phyloP scores from a whole-genome alignment of 2,329 filamentous ascomycete genomes.

The Aspergillus hortae region DNA sequence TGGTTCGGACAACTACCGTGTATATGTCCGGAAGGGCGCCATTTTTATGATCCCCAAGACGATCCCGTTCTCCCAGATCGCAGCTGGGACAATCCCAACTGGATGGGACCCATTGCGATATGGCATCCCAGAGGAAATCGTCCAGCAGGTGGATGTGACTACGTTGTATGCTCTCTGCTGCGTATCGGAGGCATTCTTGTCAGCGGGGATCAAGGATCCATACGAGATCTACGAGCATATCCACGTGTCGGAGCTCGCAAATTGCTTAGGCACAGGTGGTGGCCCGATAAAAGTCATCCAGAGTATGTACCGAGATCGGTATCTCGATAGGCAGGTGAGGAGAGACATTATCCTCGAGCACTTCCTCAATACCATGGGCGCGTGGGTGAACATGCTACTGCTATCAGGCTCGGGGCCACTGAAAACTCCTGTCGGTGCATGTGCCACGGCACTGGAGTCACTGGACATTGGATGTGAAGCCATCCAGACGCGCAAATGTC shows the following conservation, averaged over 20 bases:
- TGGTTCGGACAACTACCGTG: conserved; percentile 83
- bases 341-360: conserved; percentile 91
- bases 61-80: conserved; percentile 14
- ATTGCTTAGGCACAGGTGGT: conserved; percentile 95
- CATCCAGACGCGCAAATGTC: conserved; percentile 93
- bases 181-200: conserved; percentile 65
- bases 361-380: conserved; percentile 98
- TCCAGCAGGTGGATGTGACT: conserved; percentile 42
- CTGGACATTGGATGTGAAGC: conserved; percentile 95
- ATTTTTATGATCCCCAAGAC: conserved; percentile 63
- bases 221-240: conserved; percentile 99
- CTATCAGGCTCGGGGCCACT: conserved; percentile 93
- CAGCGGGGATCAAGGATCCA: conserved; percentile 89
- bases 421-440: conserved; percentile 95
- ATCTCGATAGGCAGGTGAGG: conserved; percentile 59
- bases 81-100: conserved; percentile 54
- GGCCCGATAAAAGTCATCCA: conserved; percentile 84
- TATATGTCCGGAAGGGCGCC: conserved; percentile 65
- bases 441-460: conserved; percentile 92
- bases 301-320: conserved; percentile 96
- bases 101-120: conserved; percentile 95
- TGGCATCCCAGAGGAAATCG: conserved; percentile 91
- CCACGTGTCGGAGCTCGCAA: conserved; percentile 91
- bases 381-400: conserved; percentile 99
- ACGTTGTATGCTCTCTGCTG: conserved; percentile 20